Evolutionary conservation across 345 rosid species (phyloP).

Genomic region (Acer yangbiense): DNA sequence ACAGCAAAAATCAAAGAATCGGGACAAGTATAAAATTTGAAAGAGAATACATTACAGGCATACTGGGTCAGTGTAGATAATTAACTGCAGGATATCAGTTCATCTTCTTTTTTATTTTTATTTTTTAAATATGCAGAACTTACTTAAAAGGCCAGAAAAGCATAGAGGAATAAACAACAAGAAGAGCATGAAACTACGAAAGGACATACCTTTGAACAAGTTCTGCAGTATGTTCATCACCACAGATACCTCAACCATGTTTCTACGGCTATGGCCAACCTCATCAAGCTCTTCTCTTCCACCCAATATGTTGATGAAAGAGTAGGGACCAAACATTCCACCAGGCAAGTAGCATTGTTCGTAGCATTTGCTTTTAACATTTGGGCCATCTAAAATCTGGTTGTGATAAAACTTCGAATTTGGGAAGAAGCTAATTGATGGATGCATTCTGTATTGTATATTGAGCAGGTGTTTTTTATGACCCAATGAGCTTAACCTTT

Average conservation of each 20-base stretch:
- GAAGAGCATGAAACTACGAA: background rate
- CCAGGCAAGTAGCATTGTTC: conserved; percentile 32
- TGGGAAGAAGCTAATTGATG: conserved; percentile 63
- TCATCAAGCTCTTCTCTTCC: conserved; percentile 41
- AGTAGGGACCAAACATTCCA: conserved; percentile 50
- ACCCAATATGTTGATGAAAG: conserved; percentile 42
- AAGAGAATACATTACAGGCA: too few relatives aligned
- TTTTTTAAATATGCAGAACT: background rate
- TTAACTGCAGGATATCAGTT: too few relatives aligned
- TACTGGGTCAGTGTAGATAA: too few relatives aligned
- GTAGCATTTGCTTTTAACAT: conserved; percentile 36
- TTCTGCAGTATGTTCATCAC: conserved; percentile 30
- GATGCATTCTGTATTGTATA: conserved; percentile 83
- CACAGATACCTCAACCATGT: conserved; percentile 48
- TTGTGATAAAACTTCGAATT: conserved; percentile 46
- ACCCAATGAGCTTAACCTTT: conserved; percentile 49
- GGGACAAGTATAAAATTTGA: too few relatives aligned
- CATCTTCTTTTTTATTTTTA: too few relatives aligned
- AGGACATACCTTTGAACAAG: conserved; percentile 39
- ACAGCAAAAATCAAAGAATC: too few relatives aligned
- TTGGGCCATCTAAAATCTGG: conserved; percentile 49
- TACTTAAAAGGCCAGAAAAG: background rate
- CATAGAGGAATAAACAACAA: background rate
- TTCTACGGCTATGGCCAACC: conserved; percentile 29
- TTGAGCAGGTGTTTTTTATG: conserved; percentile 51